phyloP scores from a whole-genome alignment of 768 basidiomycete genomes.

The Boletus pseudopeckii region DNA sequence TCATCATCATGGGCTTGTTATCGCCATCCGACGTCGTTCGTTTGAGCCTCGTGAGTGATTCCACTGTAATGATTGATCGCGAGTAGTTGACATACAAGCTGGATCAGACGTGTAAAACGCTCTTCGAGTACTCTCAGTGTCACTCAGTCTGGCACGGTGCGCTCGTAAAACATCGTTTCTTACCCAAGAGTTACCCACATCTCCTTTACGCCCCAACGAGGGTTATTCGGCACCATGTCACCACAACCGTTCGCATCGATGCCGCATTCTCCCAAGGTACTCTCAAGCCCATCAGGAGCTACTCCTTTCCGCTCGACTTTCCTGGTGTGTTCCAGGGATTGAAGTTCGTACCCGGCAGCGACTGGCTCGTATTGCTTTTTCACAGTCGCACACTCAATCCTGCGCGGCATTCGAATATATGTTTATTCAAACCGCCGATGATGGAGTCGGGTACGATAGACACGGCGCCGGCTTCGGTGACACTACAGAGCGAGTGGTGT shows the following conservation, averaged over 20 bases:
- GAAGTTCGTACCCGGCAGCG: slow-evolving; percentile 28
- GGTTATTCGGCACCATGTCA: slow-evolving; percentile 24
- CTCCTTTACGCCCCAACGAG: slow-evolving; percentile 17
- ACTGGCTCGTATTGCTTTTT: slow-evolving; percentile 32
- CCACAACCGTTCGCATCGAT: slow-evolving; percentile 22
- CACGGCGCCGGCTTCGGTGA: slow-evolving; percentile 13
- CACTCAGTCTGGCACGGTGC: slow-evolving; percentile 27
- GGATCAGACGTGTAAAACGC: slow-evolving; percentile 25
- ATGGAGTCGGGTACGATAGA: neutral
- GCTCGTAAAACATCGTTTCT: slow-evolving; percentile 24
- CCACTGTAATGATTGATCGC: too few relatives aligned
- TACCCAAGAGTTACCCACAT: slow-evolving; percentile 25
- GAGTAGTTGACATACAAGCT: neutral
- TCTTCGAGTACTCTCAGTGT: slow-evolving; percentile 22
- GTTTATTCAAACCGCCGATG: slow-evolving; percentile 23
- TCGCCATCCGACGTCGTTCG: slow-evolving; percentile 24
- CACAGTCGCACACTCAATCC: slow-evolving; percentile 31
- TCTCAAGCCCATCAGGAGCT: slow-evolving; percentile 19
- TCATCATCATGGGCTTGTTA: slow-evolving; percentile 28
- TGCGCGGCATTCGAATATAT: slow-evolving; percentile 28
- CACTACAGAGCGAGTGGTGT: slow-evolving; percentile 30
- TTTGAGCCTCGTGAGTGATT: slow-evolving; percentile 25
- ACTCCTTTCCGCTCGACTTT: slow-evolving; percentile 29
- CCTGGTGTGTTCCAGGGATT: slow-evolving; percentile 31
- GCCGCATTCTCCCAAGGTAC: slow-evolving; percentile 13